Conservation (phyloP, 768 basidiomycete species). For the Serendipita indica region DNA sequence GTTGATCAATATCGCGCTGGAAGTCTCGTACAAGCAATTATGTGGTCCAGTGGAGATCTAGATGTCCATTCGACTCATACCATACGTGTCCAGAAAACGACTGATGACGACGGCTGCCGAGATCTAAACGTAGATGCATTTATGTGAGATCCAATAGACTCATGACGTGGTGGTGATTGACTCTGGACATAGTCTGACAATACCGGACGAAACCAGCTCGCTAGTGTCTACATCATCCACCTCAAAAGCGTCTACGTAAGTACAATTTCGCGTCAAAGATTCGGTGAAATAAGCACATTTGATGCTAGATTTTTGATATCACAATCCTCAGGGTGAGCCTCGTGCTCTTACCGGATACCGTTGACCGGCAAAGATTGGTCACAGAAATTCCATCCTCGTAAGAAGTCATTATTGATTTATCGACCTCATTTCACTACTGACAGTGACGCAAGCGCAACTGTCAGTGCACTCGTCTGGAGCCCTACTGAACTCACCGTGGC, state of each 20-base stretch:
- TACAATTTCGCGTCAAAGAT: neutral
- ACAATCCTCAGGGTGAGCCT: too few relatives aligned
- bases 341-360: too few relatives aligned
- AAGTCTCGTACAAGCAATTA: neutral
- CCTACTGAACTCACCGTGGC: neutral
- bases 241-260: neutral
- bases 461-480: neutral
- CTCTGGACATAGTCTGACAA: neutral
- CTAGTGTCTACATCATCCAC: neutral
- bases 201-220: neutral
- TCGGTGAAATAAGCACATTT: neutral
- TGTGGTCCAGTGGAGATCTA: neutral
- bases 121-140: conserved; percentile 1
- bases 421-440: too few relatives aligned
- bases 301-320: too few relatives aligned
- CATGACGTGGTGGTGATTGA: neutral
- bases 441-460: neutral
- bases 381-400: too few relatives aligned
- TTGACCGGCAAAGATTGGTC: too few relatives aligned
- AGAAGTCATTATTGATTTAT: too few relatives aligned
- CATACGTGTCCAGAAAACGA: neutral
- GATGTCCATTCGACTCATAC: neutral
- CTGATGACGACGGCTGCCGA: neutral
- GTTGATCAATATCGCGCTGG: neutral
- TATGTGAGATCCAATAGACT: neutral